phyloP scores from a whole-genome alignment of 1,284 basidiomycete genomes.

The Austroboletus sp. region DNA sequence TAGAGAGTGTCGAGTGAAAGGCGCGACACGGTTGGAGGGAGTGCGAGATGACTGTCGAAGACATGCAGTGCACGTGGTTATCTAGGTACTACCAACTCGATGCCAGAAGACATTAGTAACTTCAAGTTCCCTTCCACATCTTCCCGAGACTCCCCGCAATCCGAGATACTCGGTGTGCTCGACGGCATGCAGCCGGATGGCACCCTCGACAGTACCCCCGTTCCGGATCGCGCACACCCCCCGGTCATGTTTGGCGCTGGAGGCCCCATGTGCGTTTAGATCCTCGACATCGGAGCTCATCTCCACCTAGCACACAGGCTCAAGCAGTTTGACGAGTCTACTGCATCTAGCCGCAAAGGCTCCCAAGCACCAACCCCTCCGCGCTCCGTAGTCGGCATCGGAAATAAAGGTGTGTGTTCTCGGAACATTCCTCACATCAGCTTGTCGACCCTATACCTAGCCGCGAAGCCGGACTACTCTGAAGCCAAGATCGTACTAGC shows the following conservation, averaged over 20 bases:
- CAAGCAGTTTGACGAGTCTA: constrained; percentile 72
- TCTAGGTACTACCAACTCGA: constrained; percentile 4
- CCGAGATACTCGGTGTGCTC: constrained; percentile 18
- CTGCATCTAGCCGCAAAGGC: constrained; percentile 55
- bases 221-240: constrained; percentile 15
- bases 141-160: constrained; percentile 4
- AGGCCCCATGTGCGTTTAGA: constrained; percentile 27
- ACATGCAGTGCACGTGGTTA: constrained; percentile 9
- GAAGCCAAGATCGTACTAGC: constrained; percentile 98
- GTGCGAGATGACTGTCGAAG: constrained; percentile 19
- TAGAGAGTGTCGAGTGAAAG: constrained; percentile 32
- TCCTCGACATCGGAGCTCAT: neutral
- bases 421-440: neutral
- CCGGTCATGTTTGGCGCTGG: constrained; percentile 30
- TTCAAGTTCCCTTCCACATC: constrained; percentile 12
- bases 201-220: constrained; percentile 13
- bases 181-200: constrained; percentile 28
- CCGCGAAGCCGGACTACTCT: constrained; percentile 94
- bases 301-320: constrained; percentile 44
- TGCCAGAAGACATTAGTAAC: constrained; percentile 15
- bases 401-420: constrained; percentile 58
- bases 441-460: constrained; percentile 35
- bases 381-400: constrained; percentile 72
- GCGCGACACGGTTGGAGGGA: constrained; percentile 21
- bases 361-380: constrained; percentile 71